phyloP scores from a whole-genome alignment of 2,329 filamentous ascomycete species.

The Cladosporium sp. region DNA sequence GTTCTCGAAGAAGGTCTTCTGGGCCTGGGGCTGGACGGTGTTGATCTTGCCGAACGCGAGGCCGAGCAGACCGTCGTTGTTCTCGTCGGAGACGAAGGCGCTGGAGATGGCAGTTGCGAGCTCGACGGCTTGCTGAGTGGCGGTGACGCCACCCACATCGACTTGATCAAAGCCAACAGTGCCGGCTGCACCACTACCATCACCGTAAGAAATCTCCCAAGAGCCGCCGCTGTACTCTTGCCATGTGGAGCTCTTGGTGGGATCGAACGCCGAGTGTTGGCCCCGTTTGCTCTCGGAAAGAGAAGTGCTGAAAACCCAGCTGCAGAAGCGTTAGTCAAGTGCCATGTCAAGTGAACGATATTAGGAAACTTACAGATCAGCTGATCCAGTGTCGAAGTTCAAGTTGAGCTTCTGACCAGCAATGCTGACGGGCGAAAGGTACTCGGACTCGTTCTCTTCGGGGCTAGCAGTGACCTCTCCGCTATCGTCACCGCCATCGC shows the following conservation, averaged over 20 bases:
- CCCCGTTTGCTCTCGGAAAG: constrained; percentile 41
- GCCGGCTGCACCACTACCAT: constrained; percentile 57
- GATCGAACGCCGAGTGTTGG: constrained; percentile 52
- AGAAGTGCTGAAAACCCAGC: constrained; percentile 63
- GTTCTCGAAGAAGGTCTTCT: constrained; percentile 72
- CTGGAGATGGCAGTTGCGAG: constrained; percentile 54
- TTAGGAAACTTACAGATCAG: constrained; percentile 52
- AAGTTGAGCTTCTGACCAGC: constrained; percentile 63
- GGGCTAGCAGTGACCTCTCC: constrained; percentile 56
- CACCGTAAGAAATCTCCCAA: constrained; percentile 64
- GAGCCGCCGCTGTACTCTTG: constrained; percentile 43
- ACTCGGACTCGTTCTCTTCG: constrained; percentile 60
- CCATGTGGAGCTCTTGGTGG: constrained; percentile 47
- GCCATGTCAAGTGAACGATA: neutral
- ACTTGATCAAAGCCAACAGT: constrained; percentile 63
- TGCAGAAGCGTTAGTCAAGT: constrained; percentile 22
- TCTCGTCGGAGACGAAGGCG: constrained; percentile 54
- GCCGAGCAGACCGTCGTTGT: constrained; percentile 63
- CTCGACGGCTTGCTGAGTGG: constrained; percentile 59
- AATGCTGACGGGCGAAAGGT: constrained; percentile 62
- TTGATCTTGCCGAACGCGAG: constrained; percentile 62
- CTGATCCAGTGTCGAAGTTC: constrained; percentile 70
- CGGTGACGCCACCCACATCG: constrained; percentile 58
- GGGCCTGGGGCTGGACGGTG: constrained; percentile 54
- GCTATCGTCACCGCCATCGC: constrained; percentile 14